Conservation (phyloP, 2,329 filamentous ascomycete genomes). For the Penicillium sp. region DNA sequence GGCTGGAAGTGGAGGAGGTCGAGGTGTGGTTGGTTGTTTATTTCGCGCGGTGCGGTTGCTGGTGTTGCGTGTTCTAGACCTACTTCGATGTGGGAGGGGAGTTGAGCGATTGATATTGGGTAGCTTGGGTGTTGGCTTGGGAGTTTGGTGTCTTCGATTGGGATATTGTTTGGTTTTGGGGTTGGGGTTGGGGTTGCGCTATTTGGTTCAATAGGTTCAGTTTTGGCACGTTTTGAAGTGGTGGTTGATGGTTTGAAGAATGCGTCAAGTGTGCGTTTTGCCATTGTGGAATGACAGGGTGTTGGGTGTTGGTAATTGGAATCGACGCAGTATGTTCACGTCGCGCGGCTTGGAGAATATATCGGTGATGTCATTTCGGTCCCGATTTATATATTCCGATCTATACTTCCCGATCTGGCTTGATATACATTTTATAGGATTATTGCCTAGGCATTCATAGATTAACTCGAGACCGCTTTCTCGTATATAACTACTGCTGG, state of each 20-base stretch:
- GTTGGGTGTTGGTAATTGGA: neutral
- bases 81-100: conserved; percentile 45
- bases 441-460: neutral
- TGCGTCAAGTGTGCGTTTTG: conserved; percentile 65
- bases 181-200: neutral
- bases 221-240: conserved; percentile 39
- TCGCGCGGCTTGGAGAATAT: neutral
- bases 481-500: neutral
- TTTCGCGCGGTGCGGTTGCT: conserved; percentile 53
- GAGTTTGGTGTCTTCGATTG: conserved; percentile 2
- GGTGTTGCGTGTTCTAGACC: conserved; percentile 41
- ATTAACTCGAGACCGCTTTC: neutral
- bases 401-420: conserved; percentile 11
- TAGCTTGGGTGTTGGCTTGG: conserved; percentile 52
- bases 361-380: conserved; percentile 19
- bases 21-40: conserved; percentile 68
- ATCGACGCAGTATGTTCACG: neutral
- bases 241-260: conserved; percentile 62
- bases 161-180: neutral
- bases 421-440: neutral
- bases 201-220: conserved; percentile 15
- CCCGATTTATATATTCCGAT: conserved; percentile 15
- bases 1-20: conserved; percentile 75
- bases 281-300: conserved; percentile 23
- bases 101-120: conserved; percentile 52